Evolutionary conservation across 345 rosid species (phyloP).

Genomic region (Aurinia saxatilis): DNA sequence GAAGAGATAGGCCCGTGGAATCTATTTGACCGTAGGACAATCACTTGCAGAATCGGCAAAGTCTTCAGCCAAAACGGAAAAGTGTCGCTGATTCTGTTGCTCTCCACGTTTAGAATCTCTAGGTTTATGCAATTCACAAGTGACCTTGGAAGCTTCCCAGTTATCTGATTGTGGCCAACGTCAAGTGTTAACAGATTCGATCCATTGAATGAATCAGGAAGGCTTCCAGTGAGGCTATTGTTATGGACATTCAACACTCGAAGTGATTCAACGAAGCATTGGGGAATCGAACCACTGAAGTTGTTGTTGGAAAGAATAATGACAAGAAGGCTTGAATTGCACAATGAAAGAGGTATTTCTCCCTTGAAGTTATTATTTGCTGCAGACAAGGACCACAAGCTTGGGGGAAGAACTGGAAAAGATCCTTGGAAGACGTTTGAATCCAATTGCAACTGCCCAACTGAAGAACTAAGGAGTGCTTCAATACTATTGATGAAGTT

Average conservation of each 20-base stretch:
- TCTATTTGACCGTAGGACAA: too few species aligned
- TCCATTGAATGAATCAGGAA: too few species aligned
- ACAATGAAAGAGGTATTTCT: constrained; percentile 29
- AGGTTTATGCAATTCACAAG: too few species aligned
- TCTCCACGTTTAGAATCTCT: too few species aligned
- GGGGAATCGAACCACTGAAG: constrained; percentile 25
- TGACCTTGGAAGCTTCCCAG: too few species aligned
- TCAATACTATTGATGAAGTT: background rate
- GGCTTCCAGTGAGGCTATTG: too few species aligned
- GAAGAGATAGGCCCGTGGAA: constrained; percentile 13
- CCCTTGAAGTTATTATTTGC: constrained; percentile 31
- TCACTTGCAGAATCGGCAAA: too few species aligned
- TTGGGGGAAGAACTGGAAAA: background rate
- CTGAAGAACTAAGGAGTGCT: too few species aligned
- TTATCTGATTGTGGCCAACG: too few species aligned
- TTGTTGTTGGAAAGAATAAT: constrained; percentile 36
- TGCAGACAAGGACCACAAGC: background rate
- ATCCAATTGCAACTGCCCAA: too few species aligned
- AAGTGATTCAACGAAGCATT: background rate
- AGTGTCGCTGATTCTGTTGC: too few species aligned
- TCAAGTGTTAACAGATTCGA: background rate
- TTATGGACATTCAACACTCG: background rate
- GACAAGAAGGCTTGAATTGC: constrained; percentile 16
- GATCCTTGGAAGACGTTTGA: background rate
- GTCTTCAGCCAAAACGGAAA: constrained; percentile 38